These are phyloP conservation scores for Plenodomus lindquistii DNA, from an alignment of 2,329 filamentous ascomycete species.

Conservation along the genomic window DNA sequence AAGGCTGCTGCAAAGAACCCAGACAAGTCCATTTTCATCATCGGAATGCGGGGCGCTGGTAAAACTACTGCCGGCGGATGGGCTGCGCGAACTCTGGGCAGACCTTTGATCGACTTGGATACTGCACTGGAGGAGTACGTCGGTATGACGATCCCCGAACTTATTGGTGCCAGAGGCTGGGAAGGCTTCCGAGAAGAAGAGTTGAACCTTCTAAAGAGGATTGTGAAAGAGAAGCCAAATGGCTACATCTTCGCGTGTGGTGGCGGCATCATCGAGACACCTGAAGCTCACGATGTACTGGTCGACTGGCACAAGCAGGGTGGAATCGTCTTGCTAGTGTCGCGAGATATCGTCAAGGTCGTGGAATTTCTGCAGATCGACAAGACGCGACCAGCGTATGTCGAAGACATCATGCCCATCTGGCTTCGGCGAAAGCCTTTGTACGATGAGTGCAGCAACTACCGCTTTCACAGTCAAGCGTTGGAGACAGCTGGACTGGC, in stretches of 20 bases:
- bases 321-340: conserved; percentile 84
- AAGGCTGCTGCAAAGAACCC: conserved; percentile 31
- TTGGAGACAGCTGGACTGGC: conserved; percentile 55
- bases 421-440: conserved; percentile 87
- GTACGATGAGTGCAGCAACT: conserved; percentile 92
- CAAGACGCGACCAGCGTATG: conserved; percentile 88
- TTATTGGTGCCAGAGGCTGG: conserved; percentile 81
- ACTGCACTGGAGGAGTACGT: conserved; percentile 77
- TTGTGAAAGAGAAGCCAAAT: conserved; percentile 73
- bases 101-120: conserved; percentile 85
- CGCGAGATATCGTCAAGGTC: conserved; percentile 83
- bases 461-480: conserved; percentile 84
- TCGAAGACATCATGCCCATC: conserved; percentile 88
- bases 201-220: conserved; percentile 70
- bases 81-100: conserved; percentile 74
- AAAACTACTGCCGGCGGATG: conserved; percentile 93
- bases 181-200: conserved; percentile 84
- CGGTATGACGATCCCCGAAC: conserved; percentile 79
- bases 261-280: conserved; percentile 87
- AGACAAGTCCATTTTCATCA: conserved; percentile 80
- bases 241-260: conserved; percentile 91
- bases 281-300: conserved; percentile 77
- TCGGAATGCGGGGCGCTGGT: conserved; percentile 95
- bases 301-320: conserved; percentile 72
- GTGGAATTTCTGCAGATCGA: conserved; percentile 87